These are phyloP conservation scores for Eucalyptus polybractea DNA, from an alignment of 345 rosid species.

Conservation along the genomic window DNA sequence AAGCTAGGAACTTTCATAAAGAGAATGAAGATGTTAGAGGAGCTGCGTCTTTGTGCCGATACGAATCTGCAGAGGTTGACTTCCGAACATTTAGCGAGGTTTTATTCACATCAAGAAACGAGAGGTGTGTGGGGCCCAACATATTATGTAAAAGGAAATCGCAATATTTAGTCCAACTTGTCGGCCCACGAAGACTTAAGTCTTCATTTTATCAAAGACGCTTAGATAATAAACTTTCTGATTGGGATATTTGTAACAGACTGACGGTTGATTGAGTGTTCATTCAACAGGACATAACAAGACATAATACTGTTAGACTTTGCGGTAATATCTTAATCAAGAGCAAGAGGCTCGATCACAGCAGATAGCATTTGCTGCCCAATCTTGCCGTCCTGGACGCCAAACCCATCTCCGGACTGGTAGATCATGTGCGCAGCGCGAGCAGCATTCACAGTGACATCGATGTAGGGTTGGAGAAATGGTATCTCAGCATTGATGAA, in stretches of 20 bases:
- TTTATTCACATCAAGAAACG: neutral
- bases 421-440: slow-evolving; percentile 28
- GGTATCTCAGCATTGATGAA: neutral
- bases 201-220: neutral
- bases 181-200: neutral
- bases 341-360: slow-evolving; percentile 13
- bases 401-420: slow-evolving; percentile 35
- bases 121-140: neutral
- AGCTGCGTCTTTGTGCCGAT: neutral
- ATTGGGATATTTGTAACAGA: neutral
- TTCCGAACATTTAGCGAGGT: neutral
- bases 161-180: neutral
- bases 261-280: neutral
- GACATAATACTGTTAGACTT: neutral
- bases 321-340: neutral
- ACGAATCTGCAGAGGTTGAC: neutral
- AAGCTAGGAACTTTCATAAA: neutral
- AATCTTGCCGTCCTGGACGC: slow-evolving; percentile 18
- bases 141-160: neutral
- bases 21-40: neutral
- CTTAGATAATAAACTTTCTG: neutral
- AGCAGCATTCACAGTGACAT: slow-evolving; percentile 12
- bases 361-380: slow-evolving; percentile 12
- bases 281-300: neutral
- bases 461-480: neutral